Percentiles rank a stretch among this genome's conserved stretches.
These are phyloP conservation scores for Podaxis sp. DNA, from an alignment of 768 basidiomycete species.

Conservation along the genomic window DNA sequence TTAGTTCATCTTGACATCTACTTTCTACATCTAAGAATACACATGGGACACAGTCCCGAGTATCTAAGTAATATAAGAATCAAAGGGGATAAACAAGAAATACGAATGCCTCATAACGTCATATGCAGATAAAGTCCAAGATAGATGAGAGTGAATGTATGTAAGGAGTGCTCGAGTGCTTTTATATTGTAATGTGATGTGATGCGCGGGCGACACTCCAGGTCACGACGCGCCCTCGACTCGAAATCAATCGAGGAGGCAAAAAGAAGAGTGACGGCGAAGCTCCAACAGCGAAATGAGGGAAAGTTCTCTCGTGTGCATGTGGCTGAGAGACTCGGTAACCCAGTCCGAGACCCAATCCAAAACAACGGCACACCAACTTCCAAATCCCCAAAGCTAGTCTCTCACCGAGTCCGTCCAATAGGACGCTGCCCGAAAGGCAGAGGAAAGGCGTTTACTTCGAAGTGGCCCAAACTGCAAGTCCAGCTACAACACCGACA, in stretches of 20 bases:
- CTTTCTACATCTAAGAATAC: no score
- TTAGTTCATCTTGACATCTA: no score
- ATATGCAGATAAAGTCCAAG: background rate
- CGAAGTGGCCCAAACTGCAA: conserved; percentile 31
- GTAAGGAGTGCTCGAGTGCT: background rate
- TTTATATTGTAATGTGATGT: background rate
- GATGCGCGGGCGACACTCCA: background rate
- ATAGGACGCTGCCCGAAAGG: background rate
- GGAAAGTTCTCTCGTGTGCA: background rate
- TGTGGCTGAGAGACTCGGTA: background rate
- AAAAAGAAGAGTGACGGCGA: background rate
- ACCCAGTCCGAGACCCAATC: background rate
- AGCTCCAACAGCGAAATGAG: background rate
- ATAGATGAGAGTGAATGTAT: background rate
- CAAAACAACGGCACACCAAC: background rate
- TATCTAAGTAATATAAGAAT: no score
- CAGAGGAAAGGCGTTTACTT: background rate
- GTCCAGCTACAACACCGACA: conserved; percentile 26
- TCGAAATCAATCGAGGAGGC: conserved; percentile 1
- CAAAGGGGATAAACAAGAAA: no score
- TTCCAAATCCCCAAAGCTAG: background rate
- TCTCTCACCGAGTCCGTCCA: background rate
- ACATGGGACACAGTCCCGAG: no score
- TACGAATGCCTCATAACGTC: no score
- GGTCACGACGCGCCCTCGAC: background rate